These are phyloP conservation scores for Tetracladium setigerum DNA, from an alignment of 495 filamentous ascomycete species.

Conservation along the genomic window DNA sequence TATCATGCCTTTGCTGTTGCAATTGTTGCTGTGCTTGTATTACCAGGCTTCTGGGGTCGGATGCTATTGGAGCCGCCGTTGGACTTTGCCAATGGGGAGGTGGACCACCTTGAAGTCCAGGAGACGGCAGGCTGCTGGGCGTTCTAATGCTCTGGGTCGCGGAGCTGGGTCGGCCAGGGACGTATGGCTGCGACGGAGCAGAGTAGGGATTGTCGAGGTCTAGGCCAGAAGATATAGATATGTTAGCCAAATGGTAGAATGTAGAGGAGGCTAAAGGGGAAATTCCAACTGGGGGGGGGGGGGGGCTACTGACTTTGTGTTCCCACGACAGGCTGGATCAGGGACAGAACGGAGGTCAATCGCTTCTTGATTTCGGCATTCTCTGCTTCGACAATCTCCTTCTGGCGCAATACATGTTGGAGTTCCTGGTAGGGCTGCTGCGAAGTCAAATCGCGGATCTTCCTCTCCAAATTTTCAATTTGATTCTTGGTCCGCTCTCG, in stretches of 20 bases:
- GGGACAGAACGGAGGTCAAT: conserved; percentile 49
- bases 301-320: conserved; percentile 22
- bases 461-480: conserved; percentile 69
- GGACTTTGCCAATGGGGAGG: conserved; percentile 14
- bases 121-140: conserved; percentile 30
- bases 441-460: conserved; percentile 61
- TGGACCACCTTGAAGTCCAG: conserved; percentile 9
- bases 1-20: conserved; percentile 46
- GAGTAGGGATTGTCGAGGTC: conserved; percentile 15
- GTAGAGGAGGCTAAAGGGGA: background rate
- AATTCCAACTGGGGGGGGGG: background rate
- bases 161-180: conserved; percentile 16
- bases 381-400: conserved; percentile 61
- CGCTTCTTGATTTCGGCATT: conserved; percentile 60
- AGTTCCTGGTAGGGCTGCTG: conserved; percentile 77
- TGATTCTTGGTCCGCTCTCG: conserved; percentile 78
- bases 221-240: background rate
- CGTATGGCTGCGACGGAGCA: conserved; percentile 6
- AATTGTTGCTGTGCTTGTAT: conserved; percentile 21
- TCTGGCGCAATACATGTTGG: conserved; percentile 58
- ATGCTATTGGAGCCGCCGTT: conserved; percentile 2
- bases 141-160: conserved; percentile 25
- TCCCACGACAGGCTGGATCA: conserved; percentile 55
- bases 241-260: conserved; percentile 6
- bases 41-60: conserved; percentile 5